phyloP scores from a whole-genome alignment of 2,329 filamentous ascomycete species.

The Pyrenochaeta sp. region DNA sequence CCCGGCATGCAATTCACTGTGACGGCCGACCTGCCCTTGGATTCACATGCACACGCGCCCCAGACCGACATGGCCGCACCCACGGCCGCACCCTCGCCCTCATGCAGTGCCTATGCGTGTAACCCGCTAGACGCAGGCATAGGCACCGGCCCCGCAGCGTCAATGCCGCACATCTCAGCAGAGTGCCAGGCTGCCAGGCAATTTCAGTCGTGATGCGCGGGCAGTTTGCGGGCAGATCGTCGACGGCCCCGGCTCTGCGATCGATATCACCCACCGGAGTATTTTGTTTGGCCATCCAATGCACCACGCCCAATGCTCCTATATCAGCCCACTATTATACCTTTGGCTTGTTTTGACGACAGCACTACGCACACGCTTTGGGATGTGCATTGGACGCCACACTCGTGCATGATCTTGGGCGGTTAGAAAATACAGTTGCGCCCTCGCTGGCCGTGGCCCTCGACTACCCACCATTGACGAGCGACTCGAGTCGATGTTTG shows the following conservation, averaged over 20 bases:
- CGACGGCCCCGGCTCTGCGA: slow-evolving; percentile 37
- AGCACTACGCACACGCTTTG: slow-evolving; percentile 27
- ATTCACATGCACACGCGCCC: too few species aligned
- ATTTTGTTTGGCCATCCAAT: slow-evolving; percentile 39
- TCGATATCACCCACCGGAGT: slow-evolving; percentile 45
- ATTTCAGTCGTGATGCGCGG: slow-evolving; percentile 41
- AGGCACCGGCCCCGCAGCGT: slow-evolving; percentile 37
- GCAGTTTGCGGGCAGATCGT: slow-evolving; percentile 47
- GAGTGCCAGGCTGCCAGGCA: slow-evolving; percentile 28
- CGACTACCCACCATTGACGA: slow-evolving; percentile 25
- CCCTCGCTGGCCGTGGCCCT: too few species aligned
- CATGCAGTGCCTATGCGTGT: slow-evolving; percentile 32
- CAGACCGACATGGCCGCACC: too few species aligned
- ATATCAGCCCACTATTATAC: slow-evolving; percentile 30
- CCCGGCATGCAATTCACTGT: too few species aligned
- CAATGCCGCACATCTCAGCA: slow-evolving; percentile 24
- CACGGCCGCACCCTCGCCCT: too few species aligned
- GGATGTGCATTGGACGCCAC: slow-evolving; percentile 35
- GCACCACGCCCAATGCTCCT: slow-evolving; percentile 28
- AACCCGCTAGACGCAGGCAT: slow-evolving; percentile 34
- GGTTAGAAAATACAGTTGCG: slow-evolving; percentile 25
- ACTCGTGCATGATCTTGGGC: slow-evolving; percentile 27
- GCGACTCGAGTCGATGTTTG: slow-evolving; percentile 38
- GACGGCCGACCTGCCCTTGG: too few species aligned
- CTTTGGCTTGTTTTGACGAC: slow-evolving; percentile 31